Percentiles rank a stretch among this genome's conserved stretches.
Evolutionary conservation across 177 flowering plant species (phyloP).

Genomic region (Tripterygium wilfordii): DNA sequence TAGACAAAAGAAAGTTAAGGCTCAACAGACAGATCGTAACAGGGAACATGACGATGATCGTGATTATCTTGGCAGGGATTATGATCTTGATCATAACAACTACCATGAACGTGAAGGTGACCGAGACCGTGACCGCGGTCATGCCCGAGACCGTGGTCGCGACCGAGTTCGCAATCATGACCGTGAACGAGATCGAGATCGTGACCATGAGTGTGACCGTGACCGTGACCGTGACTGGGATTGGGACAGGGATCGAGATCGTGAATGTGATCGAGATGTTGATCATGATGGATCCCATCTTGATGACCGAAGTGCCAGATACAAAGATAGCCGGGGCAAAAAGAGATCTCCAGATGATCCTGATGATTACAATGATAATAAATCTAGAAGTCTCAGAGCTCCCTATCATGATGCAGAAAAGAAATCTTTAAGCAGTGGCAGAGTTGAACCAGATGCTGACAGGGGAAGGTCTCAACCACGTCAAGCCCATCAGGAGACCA

Average conservation of each 20-base stretch:
- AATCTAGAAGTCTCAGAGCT: constrained; percentile 12
- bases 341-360: constrained; percentile 28
- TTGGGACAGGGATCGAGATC: constrained; percentile 10
- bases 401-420: constrained; percentile 18
- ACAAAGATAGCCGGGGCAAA: constrained; percentile 25
- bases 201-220: constrained; percentile 1
- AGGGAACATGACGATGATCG: constrained; percentile 9
- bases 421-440: constrained; percentile 16
- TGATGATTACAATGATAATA: constrained; percentile 19
- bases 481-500: constrained; percentile 14
- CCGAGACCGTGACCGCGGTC: constrained; percentile 10
- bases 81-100: too few species aligned
- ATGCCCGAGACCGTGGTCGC: constrained; percentile 12
- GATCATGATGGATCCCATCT: constrained; percentile 15
- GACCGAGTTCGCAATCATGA: constrained; percentile 3
- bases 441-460: constrained; percentile 24
- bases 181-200: constrained; percentile 2
- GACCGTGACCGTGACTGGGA: constrained; percentile 10
- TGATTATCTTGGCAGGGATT: constrained; percentile 6
- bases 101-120: too few species aligned
- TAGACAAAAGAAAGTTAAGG: constrained; percentile 24
- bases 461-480: constrained; percentile 25
- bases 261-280: constrained; percentile 6
- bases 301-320: constrained; percentile 18
- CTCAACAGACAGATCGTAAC: constrained; percentile 17